These are phyloP conservation scores for Cryptococcus sp. DNA, from an alignment of 1,284 basidiomycete species.

Conservation along the genomic window DNA sequence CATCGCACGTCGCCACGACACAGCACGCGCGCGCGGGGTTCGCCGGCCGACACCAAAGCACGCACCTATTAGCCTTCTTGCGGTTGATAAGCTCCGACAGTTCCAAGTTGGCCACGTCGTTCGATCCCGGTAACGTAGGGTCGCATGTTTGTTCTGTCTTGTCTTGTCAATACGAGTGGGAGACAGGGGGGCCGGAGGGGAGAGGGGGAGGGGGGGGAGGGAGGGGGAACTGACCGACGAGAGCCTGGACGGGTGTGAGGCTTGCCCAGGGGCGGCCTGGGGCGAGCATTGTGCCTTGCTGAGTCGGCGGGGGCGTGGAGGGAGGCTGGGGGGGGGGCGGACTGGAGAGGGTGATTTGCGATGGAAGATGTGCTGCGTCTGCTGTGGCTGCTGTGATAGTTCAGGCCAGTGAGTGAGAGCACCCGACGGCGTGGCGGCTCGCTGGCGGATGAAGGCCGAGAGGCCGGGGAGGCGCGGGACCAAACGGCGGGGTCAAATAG, in stretches of 20 bases:
- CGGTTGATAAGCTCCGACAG: conserved; percentile 88
- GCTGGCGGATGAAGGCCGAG: too few species aligned
- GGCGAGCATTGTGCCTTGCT: conserved; percentile 22
- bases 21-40: not conserved
- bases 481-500: too few species aligned
- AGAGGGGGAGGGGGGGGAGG: not conserved
- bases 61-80: conserved; percentile 95
- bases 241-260: conserved; percentile 42
- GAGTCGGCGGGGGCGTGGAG: not conserved
- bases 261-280: conserved; percentile 39
- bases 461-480: too few species aligned
- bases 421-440: too few species aligned
- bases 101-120: conserved; percentile 88
- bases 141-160: conserved; percentile 72
- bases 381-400: too few species aligned
- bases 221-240: conserved; percentile 39
- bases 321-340: too few species aligned
- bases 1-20: too few species aligned
- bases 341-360: too few species aligned
- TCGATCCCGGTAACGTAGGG: conserved; percentile 78
- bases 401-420: too few species aligned
- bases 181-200: not conserved
- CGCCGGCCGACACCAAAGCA: conserved; percentile 14
- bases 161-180: not conserved
- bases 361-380: too few species aligned